phyloP scores from a whole-genome alignment of 2,329 filamentous ascomycete genomes.

The Xylariaceae sp. region DNA sequence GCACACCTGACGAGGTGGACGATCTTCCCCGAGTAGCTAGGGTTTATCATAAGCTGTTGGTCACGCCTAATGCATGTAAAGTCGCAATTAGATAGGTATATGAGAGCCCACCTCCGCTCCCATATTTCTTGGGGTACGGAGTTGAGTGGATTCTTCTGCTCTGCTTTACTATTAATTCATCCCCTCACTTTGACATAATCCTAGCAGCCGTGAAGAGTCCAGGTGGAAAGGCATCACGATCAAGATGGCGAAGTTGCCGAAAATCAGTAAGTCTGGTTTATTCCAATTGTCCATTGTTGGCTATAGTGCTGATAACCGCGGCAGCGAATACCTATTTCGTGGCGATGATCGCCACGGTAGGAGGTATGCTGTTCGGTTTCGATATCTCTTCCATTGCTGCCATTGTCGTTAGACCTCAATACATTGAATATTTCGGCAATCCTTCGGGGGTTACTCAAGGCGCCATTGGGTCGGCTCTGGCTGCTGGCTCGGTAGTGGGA shows the following conservation, averaged over 20 bases:
- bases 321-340: constrained; percentile 33
- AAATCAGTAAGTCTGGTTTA: constrained; percentile 27
- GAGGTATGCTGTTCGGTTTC: constrained; percentile 46
- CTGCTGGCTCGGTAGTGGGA: constrained; percentile 49
- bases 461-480: constrained; percentile 49
- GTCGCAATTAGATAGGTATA: constrained; percentile 22
- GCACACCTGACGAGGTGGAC: constrained; percentile 3
- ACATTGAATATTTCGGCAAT: constrained; percentile 49
- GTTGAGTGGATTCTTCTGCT: constrained; percentile 3
- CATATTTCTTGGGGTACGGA: constrained; percentile 1
- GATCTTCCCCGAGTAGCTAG: constrained; percentile 1
- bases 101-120: constrained; percentile 22
- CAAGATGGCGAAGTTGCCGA: constrained; percentile 30
- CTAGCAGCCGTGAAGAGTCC: constrained; percentile 11
- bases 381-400: constrained; percentile 57
- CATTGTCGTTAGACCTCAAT: constrained; percentile 50
- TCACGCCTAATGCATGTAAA: constrained; percentile 22
- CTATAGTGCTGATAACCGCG: background rate
- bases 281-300: background rate
- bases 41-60: constrained; percentile 11
- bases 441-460: constrained; percentile 45
- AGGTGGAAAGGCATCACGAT: constrained; percentile 13
- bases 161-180: constrained; percentile 4
- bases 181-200: constrained; percentile 8
- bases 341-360: constrained; percentile 31